These are phyloP conservation scores for Zychaea mexicana DNA, from an alignment of 371 early-diverging fungal species.

Conservation along the genomic window DNA sequence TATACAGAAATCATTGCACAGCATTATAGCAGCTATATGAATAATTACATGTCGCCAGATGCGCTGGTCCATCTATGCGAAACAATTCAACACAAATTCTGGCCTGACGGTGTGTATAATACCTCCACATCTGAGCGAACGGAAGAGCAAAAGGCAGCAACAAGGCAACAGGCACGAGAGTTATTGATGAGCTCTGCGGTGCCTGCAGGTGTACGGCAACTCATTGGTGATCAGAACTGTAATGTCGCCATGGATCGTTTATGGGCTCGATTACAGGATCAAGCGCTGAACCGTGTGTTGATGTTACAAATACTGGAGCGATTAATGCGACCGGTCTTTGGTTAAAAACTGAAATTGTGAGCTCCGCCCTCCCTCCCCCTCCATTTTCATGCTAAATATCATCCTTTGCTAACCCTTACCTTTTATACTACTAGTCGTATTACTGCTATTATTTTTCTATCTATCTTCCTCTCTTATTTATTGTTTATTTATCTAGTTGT, in stretches of 20 bases:
- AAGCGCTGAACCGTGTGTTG: conserved; percentile 40
- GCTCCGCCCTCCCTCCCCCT: neutral
- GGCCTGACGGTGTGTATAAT: conserved; percentile 38
- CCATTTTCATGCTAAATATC: neutral
- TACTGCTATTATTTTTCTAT: neutral
- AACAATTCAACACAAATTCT: conserved; percentile 29
- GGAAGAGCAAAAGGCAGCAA: conserved; percentile 34
- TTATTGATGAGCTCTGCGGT: conserved; percentile 38
- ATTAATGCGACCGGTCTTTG: conserved; percentile 41
- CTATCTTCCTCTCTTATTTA: neutral
- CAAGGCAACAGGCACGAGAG: conserved; percentile 24
- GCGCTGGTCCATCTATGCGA: conserved; percentile 32
- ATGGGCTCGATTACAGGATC: conserved; percentile 43
- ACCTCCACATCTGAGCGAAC: conserved; percentile 19
- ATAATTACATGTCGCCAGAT: conserved; percentile 36
- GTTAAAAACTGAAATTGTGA: conserved; percentile 16
- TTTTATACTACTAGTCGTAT: neutral
- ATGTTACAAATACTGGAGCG: conserved; percentile 48
- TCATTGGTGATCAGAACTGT: conserved; percentile 53
- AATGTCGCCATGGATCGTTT: conserved; percentile 50
- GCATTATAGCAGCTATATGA: conserved; percentile 39
- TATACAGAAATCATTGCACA: conserved; percentile 46
- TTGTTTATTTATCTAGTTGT: neutral
- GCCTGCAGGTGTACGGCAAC: conserved; percentile 41
- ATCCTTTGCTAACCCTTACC: no score